These are phyloP conservation scores for Pyrenochaeta sp. DNA, from an alignment of 2,329 filamentous ascomycete genomes.

Conservation along the genomic window DNA sequence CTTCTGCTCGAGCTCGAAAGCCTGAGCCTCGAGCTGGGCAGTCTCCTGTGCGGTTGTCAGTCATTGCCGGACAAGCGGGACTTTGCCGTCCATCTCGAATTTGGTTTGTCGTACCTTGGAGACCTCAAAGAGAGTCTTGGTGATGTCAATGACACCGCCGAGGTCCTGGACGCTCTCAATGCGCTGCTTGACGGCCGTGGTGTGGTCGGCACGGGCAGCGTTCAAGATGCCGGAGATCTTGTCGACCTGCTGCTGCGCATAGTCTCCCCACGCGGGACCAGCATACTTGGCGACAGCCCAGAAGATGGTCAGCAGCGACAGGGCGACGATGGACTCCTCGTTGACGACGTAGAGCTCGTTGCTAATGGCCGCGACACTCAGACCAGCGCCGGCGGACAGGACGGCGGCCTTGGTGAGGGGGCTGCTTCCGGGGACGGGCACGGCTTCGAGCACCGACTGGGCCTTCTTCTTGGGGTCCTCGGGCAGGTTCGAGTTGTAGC, in stretches of 20 bases:
- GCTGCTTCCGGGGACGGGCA: conserved; percentile 91
- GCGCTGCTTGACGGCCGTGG: conserved; percentile 89
- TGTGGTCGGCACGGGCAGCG: conserved; percentile 92
- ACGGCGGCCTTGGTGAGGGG: conserved; percentile 96
- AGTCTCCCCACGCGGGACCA: conserved; percentile 89
- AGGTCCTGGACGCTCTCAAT: conserved; percentile 96
- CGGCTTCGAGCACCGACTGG: conserved; percentile 89
- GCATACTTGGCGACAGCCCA: conserved; percentile 90
- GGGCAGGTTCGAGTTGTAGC: conserved; percentile 79
- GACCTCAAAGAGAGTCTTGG: conserved; percentile 95
- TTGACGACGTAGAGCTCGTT: conserved; percentile 99
- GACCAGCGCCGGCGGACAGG: conserved; percentile 88
- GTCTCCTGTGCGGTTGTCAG: conserved; percentile 74
- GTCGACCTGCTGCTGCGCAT: conserved; percentile 86
- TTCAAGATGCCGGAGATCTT: conserved; percentile 97
- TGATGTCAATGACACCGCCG: conserved; percentile 91
- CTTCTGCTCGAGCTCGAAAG: conserved; percentile 96
- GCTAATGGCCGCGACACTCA: conserved; percentile 94
- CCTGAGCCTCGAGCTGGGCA: conserved; percentile 92
- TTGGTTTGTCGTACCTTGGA: conserved; percentile 78
- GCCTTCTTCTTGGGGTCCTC: conserved; percentile 97
- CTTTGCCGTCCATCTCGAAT: conserved; percentile 5
- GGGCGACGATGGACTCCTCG: conserved; percentile 94
- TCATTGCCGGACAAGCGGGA: conserved; percentile 28
- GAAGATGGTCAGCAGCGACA: conserved; percentile 94